Evolutionary conservation across 345 rosid species (phyloP), one percentile per base, ranked within the genome.

Genomic region (Salix brachista): DNA sequence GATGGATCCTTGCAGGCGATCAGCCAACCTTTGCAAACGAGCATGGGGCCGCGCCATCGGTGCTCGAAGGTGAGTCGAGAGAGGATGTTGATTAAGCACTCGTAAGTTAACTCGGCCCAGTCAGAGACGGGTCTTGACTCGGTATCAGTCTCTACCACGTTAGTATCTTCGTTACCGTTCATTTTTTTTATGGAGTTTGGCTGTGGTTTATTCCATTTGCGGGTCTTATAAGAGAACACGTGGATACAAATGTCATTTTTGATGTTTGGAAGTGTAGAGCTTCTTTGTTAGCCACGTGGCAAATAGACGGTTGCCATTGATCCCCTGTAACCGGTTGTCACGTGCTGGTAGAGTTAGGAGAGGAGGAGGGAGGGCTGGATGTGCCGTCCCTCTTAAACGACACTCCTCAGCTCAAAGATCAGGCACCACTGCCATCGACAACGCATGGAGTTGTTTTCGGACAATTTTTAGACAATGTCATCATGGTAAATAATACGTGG

Each of bases 31-130:
- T 88, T 91, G 87, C 93, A 82, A 9, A 84, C 96, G 54, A 93
- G 67, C 91, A 95, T 87, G 64, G 97, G 87, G 21, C 98, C 97
- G 0, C 64, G 90, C 97, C 97, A 92, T 81, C 90, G 90, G 62
- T 90, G 87, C 69, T 87, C 85, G 26, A 86, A 23, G 25, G 88
- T 77, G 70, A 94, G 91, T 61, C 97, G 85, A 0, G 96, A 87
- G 80, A 94, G 77, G 88, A 92, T 84, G 89, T 86, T 89, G 78
- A 82, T 69, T 58, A 92, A 85, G 83, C 91, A 90, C 84, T 89
- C 97, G 37, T 81, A 86, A 69, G 97, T 87, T 72, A 93, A 65
- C 62, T 90, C 94, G 46, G 91, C 89, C 99, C 97, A 94, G 73
- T 89, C 90, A 72, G 83, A 30, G 70, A 75, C 77, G 75, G 65